Base-by-base conservation (phyloP, 1,139 yeast genomes). In the Kurtzmaniella quercitrusa region DNA sequence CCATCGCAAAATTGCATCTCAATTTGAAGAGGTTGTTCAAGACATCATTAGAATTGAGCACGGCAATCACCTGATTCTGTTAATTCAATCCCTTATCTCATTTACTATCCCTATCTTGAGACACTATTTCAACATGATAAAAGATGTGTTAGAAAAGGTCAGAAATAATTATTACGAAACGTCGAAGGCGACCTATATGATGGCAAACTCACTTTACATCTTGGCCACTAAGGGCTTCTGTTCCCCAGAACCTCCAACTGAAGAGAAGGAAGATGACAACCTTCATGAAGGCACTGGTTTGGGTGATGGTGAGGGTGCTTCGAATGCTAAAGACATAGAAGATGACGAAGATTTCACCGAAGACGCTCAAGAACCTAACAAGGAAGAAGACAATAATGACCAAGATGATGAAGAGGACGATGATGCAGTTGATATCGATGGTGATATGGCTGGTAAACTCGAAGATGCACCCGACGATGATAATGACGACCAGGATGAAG, bases 241-340 rank as follows among this genome's bases (percentile, higher is more conserved):
- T 58, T 79, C 95, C 2, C 98, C 98, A 21, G 84, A 85, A 55
- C 82, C 86, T 17, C 86, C 91, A 12, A 68, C 76, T 20, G 93
- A 87, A 42, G 78, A 80, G 43, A 76, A 80, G 47, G 79, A 82
- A 16, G 74, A 71, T 47, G 80, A 80, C 39, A 81, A 85, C 53
- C 54, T 83, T 57, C 84, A 83, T 32, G 88, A 84, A 41, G 98
- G 98, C 42, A 88, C 96, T n/a, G 98, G 98, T 9, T 71, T 93
- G 34, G 99, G 98, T 39, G 98, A 93, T 59, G 98, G 98, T 18
- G 89, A 85, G 47, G 98, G 96, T 48, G 95, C 86, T 3, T 76
- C 80, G 30, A 83, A 84, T 54, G 80, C 95, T 0, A 84, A 89
- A 40, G 96, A 89, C 57, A 86, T 85, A 43, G 96, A 85, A 47